Percentiles rank a stretch among this genome's conserved stretches.
These are phyloP conservation scores for Rostrohypoxylon terebratum DNA, from an alignment of 495 filamentous ascomycete species.

Conservation along the genomic window DNA sequence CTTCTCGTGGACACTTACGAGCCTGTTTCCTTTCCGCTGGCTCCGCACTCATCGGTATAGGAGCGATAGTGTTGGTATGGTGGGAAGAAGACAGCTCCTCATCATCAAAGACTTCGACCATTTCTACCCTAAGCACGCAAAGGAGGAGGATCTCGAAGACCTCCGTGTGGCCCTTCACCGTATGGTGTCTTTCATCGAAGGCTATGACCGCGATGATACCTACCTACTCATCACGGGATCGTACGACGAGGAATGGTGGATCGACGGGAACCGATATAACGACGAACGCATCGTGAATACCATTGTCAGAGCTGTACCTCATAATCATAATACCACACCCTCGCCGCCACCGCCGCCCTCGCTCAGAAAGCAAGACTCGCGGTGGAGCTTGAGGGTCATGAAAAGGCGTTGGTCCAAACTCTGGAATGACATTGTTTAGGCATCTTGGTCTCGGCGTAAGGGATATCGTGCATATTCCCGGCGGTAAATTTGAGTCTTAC, in stretches of 20 bases:
- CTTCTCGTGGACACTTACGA: conserved; percentile 14
- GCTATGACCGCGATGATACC: neutral
- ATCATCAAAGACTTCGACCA: conserved; percentile 7
- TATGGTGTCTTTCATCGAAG: conserved; percentile 7
- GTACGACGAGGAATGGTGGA: conserved; percentile 9
- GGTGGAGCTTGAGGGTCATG: neutral
- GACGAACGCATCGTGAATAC: neutral
- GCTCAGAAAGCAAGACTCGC: neutral
- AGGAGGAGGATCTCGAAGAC: conserved; percentile 7
- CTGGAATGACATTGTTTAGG: conserved; percentile 1
- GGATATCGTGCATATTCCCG: neutral
- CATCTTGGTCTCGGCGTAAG: neutral
- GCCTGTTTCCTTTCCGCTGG: neutral
- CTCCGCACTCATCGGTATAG: conserved; percentile 1
- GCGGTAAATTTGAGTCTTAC: neutral
- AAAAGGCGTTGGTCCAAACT: neutral
- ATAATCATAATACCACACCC: conserved; percentile 18
- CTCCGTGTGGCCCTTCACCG: neutral
- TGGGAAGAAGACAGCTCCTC: conserved; percentile 3
- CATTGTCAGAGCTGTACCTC: neutral
- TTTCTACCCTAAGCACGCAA: neutral
- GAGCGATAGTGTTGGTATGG: neutral
- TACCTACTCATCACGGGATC: conserved; percentile 3
- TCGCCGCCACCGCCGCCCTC: neutral
- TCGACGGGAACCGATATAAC: conserved; percentile 3